Evolutionary conservation across 805 yeast species (phyloP), one percentile per base, ranked within the genome.

Genomic region (Ascoidea rubescens): DNA sequence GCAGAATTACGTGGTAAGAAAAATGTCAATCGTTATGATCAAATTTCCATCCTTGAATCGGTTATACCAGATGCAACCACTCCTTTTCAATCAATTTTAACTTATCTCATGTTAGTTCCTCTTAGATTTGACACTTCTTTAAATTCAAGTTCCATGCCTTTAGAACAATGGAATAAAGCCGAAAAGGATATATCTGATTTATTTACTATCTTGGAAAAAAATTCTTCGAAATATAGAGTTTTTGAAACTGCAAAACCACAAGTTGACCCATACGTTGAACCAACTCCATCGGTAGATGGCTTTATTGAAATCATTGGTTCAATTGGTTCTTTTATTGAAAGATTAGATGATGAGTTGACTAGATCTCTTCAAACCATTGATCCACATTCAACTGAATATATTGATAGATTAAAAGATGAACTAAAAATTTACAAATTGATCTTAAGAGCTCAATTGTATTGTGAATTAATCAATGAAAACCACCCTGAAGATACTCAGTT

Each of bases 1-100:
- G 71, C 85, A 55, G 98, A 93, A 68, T 75, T 89, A 50, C 83
- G 99, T 71, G 99, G 99, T 73, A 90, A 90, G 75, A 91, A 87
- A 74, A 89, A 87, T 66, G 84, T 88, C 56, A 96, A 91, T 67
- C 79, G 82, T 57, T 67, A 65, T 56, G 95, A 87, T 67, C 96
- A 91, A 68, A 79, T 89, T 57, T 70, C 71, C 52, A 72, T 75
- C 48, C 73, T 93, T 63, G 96, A 86, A 69, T 71, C 87, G 56
- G 59, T 76, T 49, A 59, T 62, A 21, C 61, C 69, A 8, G 73
- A 82, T 52, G 71, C 78, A 8, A 68, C 71, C 47, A 62, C 72
- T 31, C 77, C 87, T 32, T 93, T 86, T 67, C 95, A 93, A 71
- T 72, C 73, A 57, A 87, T 93, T 59, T 72, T 84, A 46, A 77